Conservation (phyloP, 2,329 filamentous ascomycete genomes). For the Erysiphe neolycopersici region DNA sequence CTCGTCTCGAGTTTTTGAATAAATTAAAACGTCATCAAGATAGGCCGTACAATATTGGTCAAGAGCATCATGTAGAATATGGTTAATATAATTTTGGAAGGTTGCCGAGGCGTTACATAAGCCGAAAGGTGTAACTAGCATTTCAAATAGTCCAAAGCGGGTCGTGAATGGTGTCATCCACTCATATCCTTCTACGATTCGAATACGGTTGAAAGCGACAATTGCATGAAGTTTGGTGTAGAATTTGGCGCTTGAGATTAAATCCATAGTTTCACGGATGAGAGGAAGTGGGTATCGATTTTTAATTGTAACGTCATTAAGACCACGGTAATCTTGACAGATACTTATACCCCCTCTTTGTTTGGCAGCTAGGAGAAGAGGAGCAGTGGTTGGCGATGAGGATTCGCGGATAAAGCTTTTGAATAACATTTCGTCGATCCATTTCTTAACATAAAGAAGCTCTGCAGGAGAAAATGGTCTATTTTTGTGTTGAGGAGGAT, state of each 20-base stretch:
- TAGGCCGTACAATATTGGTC: not conserved
- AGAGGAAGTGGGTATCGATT: constrained; percentile 1
- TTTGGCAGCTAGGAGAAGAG: constrained; percentile 1
- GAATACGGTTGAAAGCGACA: not conserved
- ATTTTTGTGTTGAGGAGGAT: not conserved
- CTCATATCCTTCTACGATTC: not conserved
- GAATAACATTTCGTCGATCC: constrained; percentile 1
- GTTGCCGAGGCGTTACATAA: not conserved
- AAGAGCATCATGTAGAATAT: not conserved
- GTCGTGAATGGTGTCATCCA: too few relatives aligned
- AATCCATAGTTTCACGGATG: not conserved
- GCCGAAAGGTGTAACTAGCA: too few relatives aligned
- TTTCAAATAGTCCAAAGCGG: too few relatives aligned
- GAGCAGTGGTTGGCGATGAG: not conserved
- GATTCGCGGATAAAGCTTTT: constrained; percentile 1
- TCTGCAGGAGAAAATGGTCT: not conserved
- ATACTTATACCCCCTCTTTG: not conserved
- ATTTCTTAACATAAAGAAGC: not conserved
- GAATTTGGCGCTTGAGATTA: not conserved
- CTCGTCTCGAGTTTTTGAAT: not conserved
- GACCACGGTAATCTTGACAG: constrained; percentile 1
- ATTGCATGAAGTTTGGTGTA: not conserved
- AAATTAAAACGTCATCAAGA: not conserved
- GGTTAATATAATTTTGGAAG: not conserved
- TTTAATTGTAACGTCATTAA: constrained; percentile 1